phyloP scores from a whole-genome alignment of 208 protist genomes.

The Trypanosoma grayi region DNA sequence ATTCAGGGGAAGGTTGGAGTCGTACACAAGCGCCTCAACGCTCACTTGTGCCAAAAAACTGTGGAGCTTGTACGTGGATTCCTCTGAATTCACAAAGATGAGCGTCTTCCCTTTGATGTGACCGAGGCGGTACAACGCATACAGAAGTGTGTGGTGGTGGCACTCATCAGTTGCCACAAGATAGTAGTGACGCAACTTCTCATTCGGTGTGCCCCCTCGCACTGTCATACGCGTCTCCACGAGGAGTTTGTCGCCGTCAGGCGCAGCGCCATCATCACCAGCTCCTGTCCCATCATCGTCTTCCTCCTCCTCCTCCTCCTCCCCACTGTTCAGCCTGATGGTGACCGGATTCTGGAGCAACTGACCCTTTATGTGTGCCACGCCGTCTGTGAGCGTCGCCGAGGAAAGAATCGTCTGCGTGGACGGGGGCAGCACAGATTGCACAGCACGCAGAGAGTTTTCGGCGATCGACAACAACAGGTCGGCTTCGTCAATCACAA shows the following conservation, averaged over 20 bases:
- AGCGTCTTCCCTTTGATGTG: constrained; percentile 95
- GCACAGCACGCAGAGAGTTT: constrained; percentile 84
- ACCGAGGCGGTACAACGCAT: constrained; percentile 89
- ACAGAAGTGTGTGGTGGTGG: constrained; percentile 95
- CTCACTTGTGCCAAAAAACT: constrained; percentile 96
- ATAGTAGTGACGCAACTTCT: constrained; percentile 83
- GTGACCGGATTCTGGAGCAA: constrained; percentile 93
- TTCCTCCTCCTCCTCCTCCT: constrained; percentile 53
- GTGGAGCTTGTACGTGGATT: constrained; percentile 93
- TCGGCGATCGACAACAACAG: constrained; percentile 94
- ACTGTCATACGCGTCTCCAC: constrained; percentile 72
- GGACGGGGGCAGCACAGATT: constrained; percentile 78
- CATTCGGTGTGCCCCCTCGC: constrained; percentile 29
- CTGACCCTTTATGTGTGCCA: constrained; percentile 91
- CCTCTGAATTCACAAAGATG: constrained; percentile 96
- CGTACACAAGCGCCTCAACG: constrained; percentile 92
- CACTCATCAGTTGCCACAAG: constrained; percentile 86
- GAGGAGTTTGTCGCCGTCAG: constrained; percentile 27
- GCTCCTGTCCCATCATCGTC: constrained; percentile 40
- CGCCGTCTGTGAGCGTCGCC: constrained; percentile 92
- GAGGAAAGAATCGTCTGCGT: constrained; percentile 95
- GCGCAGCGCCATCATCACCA: constrained; percentile 13
- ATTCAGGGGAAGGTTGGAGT: constrained; percentile 95
- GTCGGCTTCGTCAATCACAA: constrained; percentile 97
- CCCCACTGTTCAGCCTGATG: constrained; percentile 81